Evolutionary conservation across 306 rosid species (phyloP).

Genomic region (Dalbergia cochinchinensis): DNA sequence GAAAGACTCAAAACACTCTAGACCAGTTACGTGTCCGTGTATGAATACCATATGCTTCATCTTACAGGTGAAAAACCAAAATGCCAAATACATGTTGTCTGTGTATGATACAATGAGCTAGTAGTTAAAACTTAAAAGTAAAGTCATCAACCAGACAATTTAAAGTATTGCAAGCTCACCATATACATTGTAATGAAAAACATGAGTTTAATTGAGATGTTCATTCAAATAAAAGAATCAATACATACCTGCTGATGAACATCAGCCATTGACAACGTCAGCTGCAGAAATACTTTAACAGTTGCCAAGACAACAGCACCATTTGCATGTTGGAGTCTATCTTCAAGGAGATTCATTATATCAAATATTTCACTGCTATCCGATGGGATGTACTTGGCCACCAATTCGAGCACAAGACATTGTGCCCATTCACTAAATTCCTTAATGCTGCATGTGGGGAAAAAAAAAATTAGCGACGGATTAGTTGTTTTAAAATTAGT

Average conservation of each 20-base stretch:
- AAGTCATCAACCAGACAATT: constrained; percentile 40
- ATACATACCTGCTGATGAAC: constrained; percentile 97
- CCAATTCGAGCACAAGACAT: constrained; percentile 91
- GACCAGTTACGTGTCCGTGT: not conserved
- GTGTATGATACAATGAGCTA: constrained; percentile 18
- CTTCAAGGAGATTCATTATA: constrained; percentile 98
- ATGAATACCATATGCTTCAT: constrained; percentile 22
- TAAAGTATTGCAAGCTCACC: constrained; percentile 5
- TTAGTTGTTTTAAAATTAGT: constrained; percentile 37
- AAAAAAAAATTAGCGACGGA: constrained; percentile 30
- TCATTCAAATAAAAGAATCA: constrained; percentile 7
- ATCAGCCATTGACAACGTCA: constrained; percentile 97
- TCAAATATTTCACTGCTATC: constrained; percentile 93
- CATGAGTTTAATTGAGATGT: constrained; percentile 26
- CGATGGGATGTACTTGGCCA: constrained; percentile 83
- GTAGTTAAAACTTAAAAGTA: not conserved
- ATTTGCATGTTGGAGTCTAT: constrained; percentile 99
- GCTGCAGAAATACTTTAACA: constrained; percentile 87
- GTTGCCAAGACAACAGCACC: constrained; percentile 99
- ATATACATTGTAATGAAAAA: constrained; percentile 17
- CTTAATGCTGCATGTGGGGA: constrained; percentile 75
- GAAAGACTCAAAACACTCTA: not conserved
- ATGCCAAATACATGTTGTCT: constrained; percentile 23
- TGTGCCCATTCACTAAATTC: constrained; percentile 99
- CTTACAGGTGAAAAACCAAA: constrained; percentile 24